Conservation (phyloP, 2,329 filamentous ascomycete genomes). For the Blastomyces gilchristii region DNA sequence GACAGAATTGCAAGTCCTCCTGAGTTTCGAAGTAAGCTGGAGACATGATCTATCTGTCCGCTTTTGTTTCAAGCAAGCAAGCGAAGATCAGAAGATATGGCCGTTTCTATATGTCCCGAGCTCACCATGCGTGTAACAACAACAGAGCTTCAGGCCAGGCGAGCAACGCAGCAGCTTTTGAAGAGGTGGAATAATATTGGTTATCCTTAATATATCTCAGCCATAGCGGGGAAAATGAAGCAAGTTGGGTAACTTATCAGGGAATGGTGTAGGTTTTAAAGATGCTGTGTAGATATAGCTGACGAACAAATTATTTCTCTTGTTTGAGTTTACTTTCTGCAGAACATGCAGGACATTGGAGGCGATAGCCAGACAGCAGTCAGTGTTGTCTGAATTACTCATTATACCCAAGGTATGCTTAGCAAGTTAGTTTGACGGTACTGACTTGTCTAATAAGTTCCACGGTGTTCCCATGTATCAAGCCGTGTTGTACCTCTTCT, state of each 20-base stretch:
- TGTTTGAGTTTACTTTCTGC: background rate
- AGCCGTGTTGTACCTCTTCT: background rate
- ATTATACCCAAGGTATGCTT: background rate
- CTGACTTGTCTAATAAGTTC: background rate
- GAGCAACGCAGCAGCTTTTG: background rate
- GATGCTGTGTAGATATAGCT: constrained; percentile 1
- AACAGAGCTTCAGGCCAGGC: background rate
- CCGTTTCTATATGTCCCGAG: constrained; percentile 8
- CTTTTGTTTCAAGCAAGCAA: constrained; percentile 1
- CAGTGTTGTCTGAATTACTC: background rate
- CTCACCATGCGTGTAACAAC: constrained; percentile 6
- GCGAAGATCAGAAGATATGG: constrained; percentile 7
- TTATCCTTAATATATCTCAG: constrained; percentile 3
- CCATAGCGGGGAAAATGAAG: background rate
- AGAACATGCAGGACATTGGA: background rate
- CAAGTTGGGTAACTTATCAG: constrained; percentile 1
- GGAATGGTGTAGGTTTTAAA: constrained; percentile 2
- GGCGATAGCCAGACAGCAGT: background rate
- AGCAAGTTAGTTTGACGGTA: background rate
- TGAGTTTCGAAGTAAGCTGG: constrained; percentile 18
- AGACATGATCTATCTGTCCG: constrained; percentile 18
- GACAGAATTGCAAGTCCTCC: constrained; percentile 20
- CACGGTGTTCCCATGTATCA: background rate
- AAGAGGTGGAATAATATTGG: background rate
- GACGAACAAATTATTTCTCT: background rate